Base-by-base conservation (phyloP, 140 eudicot species). In the Bidens hawaiensis region DNA sequence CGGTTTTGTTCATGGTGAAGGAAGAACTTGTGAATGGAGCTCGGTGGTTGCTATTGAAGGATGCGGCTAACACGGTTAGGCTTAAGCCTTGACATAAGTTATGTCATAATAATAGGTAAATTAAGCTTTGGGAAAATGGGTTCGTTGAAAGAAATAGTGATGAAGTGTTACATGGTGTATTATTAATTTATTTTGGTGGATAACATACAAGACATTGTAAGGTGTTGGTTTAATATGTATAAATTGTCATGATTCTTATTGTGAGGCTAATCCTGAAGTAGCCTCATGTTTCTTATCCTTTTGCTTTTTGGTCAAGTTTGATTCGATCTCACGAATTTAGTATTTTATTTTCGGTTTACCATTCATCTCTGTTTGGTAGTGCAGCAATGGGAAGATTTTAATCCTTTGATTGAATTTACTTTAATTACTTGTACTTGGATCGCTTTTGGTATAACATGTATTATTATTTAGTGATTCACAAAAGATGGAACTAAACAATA, bases 1-100 rank as follows among this genome's bases (percentile, higher is more conserved):
- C 99, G 2, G 86, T 91, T 69, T 59, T 91, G 34, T 91, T 91
- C 76, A 91, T 85, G 99, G 86, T 91, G 7, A 91, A 91, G 79
- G 99, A 91, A 72, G 99, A 91, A 81, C 86, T 91, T 46, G 96
- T 88, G 34, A 80, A 65, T 33, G 93, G 96, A 14, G 86, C 81
- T 62, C 76, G 89, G 40, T 86, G 86, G 95, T 65, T 90, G 73
- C 60, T 90, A 55, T 60, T 85, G 45, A 83, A 74, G 40, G 80
- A 82, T 51, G 69, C 86, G 2, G 62, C 75, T 24, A 74, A 79
- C 14, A 68, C 60, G 8, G 82, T 72, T 12, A 74, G 69, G 67
- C 64, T 68, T 24, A 84, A 76, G 65, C 67, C 79, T 28, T 17
- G 13, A 15, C 43, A 36, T 71, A 64, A 42, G 10, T 38, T 58